phyloP scores from a whole-genome alignment of 2,329 filamentous ascomycete species.

The Myriosclerotinia duriaeana region DNA sequence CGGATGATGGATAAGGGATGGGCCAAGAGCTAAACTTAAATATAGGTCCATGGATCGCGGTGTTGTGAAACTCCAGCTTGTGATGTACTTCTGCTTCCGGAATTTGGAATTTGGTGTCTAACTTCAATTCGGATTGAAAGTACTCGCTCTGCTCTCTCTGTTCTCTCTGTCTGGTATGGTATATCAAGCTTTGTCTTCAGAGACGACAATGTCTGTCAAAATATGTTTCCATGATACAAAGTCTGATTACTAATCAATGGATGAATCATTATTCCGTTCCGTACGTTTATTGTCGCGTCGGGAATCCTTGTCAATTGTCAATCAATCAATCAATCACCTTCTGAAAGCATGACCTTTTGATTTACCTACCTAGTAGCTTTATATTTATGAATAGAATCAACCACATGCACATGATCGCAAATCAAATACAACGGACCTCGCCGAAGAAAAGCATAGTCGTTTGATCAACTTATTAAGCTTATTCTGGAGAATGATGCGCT shows the following conservation, averaged over 20 bases:
- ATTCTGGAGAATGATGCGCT: constrained; percentile 27
- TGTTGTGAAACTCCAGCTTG: too few relatives aligned
- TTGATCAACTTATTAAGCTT: neutral
- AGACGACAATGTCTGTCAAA: too few relatives aligned
- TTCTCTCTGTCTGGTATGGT: too few relatives aligned
- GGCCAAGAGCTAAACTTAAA: neutral
- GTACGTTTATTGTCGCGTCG: neutral
- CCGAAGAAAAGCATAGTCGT: constrained; percentile 18
- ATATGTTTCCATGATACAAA: too few relatives aligned
- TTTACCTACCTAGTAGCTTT: neutral
- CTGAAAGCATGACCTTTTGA: constrained; percentile 14
- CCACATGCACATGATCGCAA: constrained; percentile 12
- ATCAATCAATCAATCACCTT: constrained; percentile 1
- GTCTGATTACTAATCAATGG: neutral
- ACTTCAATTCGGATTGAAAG: too few relatives aligned
- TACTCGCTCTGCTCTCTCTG: too few relatives aligned
- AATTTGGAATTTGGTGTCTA: too few relatives aligned
- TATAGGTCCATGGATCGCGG: too few relatives aligned
- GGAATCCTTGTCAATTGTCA: constrained; percentile 15
- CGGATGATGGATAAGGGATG: neutral
- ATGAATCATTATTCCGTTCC: constrained; percentile 13
- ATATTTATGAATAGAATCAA: neutral
- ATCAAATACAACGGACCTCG: neutral
- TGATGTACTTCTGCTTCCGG: too few relatives aligned
- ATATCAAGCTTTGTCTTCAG: too few relatives aligned